These are phyloP conservation scores for Mycogone perniciosa DNA, from an alignment of 2,329 filamentous ascomycete genomes.

Conservation along the genomic window DNA sequence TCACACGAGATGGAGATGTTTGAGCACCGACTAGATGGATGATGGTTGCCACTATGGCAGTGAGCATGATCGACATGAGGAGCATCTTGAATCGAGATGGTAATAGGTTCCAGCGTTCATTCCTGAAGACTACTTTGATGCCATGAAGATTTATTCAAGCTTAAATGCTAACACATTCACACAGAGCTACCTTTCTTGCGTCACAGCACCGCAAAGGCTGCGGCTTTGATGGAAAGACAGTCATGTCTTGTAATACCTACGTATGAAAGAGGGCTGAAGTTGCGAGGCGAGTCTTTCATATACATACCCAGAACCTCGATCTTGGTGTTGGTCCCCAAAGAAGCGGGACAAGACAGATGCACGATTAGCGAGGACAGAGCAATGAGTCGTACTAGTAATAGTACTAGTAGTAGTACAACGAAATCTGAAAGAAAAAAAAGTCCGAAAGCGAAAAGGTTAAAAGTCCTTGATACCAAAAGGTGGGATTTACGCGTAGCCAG, in stretches of 20 bases:
- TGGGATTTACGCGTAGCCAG: background rate
- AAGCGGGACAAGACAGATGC: no score
- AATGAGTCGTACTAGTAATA: no score
- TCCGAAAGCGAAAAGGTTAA: background rate
- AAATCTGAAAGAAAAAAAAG: background rate
- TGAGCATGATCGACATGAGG: background rate
- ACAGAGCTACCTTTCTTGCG: background rate
- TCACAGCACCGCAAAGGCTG: no score
- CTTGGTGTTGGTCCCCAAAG: no score
- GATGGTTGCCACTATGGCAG: background rate
- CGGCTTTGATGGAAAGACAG: background rate
- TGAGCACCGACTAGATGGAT: background rate
- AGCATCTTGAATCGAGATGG: background rate
- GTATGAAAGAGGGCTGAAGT: background rate
- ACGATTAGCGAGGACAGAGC: no score
- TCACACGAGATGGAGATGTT: slow-evolving; percentile 7
- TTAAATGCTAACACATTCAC: slow-evolving; percentile 1
- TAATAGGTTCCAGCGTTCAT: background rate
- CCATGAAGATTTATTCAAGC: slow-evolving; percentile 1
- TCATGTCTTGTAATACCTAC: background rate
- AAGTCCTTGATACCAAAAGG: background rate
- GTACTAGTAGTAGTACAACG: no score
- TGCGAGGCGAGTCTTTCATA: background rate
- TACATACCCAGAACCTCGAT: no score
- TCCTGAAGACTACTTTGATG: background rate